phyloP scores from a whole-genome alignment of 495 filamentous ascomycete genomes.

The Penicillium steckii region DNA sequence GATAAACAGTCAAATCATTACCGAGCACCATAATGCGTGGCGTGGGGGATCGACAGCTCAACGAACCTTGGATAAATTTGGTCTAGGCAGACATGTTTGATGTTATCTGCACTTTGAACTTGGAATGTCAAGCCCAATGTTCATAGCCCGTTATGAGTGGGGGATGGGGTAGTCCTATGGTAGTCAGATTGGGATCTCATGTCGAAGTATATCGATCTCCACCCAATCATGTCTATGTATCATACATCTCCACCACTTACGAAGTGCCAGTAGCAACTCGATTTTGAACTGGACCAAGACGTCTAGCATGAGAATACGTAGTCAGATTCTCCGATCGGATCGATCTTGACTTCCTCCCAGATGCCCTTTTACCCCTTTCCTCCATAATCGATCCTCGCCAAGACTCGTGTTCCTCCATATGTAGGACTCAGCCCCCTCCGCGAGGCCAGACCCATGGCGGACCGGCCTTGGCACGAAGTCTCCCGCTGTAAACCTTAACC shows the following conservation, averaged over 20 bases:
- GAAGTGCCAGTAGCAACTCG: too few relatives aligned
- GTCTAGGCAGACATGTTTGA: conserved; percentile 2
- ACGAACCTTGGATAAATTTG: neutral
- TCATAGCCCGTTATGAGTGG: neutral
- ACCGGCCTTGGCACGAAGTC: conserved; percentile 1
- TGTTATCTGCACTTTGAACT: neutral
- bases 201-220: neutral
- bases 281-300: too few relatives aligned
- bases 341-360: neutral
- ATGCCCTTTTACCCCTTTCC: neutral
- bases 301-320: too few relatives aligned
- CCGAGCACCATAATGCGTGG: neutral
- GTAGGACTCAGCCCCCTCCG: neutral
- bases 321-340: neutral
- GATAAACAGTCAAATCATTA: neutral
- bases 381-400: neutral
- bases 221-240: too few relatives aligned
- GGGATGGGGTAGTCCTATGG: neutral
- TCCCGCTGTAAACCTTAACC: conserved; percentile 1
- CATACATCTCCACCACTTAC: too few relatives aligned
- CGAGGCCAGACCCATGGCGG: neutral
- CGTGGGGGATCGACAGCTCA: neutral
- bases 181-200: neutral
- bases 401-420: neutral
- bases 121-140: neutral